Base-by-base conservation (phyloP, 2,329 filamentous ascomycete genomes). In the Venturia asperata region DNA sequence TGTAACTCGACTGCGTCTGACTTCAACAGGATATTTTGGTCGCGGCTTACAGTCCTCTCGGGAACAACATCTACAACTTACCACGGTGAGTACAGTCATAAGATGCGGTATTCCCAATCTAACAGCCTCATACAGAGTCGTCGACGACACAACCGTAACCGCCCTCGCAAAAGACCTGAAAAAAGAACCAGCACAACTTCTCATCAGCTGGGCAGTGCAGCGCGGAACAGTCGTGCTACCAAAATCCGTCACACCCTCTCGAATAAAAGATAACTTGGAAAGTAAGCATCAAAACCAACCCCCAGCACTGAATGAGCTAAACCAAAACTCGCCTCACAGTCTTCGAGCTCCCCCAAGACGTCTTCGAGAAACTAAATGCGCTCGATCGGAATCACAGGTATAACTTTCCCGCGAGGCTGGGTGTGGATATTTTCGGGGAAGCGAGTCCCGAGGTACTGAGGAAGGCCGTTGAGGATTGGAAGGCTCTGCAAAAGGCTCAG, bases 161-260 rank as follows among this genome's bases (percentile, higher is more conserved):
- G 77, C 88, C 62, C 84, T 88, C 19, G 81, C 85, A 74, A 85
- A 85, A 76, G 82, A 84, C 69, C 77, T 82, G 39, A 72, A 72
- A 34, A 63, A 52, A 63, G 21, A 27, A 52, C 49, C 49, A 17
- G 61, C 61, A 30, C 61, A 63, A 27, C 37, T 63, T 27, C 39
- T 49, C 24, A 34, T 63, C 21, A 37, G 34, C 41, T 63, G 61
- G 61, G 61, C 61, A 1, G 61, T 63, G 17, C 61, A 63, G 27
- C 41, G 61, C 10, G 41, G 61, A 2, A 63, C 61, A 27, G 41
- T 30, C 5, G 61, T 63, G 24, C 2, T 63, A 1, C 61, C 61
- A 24, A 63, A 63, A 21, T 49, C 45, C n/a, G 45, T 49, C 3
- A 49, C 45, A 49, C 45, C 45, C 24, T 49, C 45, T 24, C 45